Evolutionary conservation across 2,329 filamentous ascomycete genomes (phyloP).

Genomic region (Arthrinium phaeospermum): DNA sequence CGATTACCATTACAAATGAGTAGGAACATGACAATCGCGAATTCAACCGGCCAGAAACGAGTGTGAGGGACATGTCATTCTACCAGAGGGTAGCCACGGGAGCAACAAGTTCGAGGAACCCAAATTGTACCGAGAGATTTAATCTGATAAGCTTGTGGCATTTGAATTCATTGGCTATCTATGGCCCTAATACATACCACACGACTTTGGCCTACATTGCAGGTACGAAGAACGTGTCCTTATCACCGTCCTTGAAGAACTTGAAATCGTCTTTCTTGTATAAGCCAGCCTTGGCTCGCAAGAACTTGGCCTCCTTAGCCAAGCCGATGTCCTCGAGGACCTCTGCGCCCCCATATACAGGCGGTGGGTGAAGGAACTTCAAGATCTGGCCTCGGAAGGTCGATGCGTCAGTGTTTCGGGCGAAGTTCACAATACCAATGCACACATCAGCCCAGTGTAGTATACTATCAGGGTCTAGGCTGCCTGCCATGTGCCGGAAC

Average conservation of each 20-base stretch:
- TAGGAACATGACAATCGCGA: too few relatives aligned
- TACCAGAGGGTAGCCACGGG: too few relatives aligned
- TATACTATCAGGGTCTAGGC: conserved; percentile 7
- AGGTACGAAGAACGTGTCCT: conserved; percentile 7
- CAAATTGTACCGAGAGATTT: too few relatives aligned
- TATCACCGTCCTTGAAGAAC: background rate
- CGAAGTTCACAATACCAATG: background rate
- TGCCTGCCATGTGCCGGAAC: conserved; percentile 18
- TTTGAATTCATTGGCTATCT: background rate
- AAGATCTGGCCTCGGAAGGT: background rate
- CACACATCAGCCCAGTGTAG: conserved; percentile 5
- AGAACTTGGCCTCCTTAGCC: background rate
- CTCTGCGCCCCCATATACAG: background rate
- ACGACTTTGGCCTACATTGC: background rate
- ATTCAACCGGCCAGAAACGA: too few relatives aligned
- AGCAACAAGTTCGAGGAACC: background rate
- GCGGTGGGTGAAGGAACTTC: background rate
- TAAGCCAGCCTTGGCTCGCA: background rate
- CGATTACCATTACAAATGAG: too few relatives aligned
- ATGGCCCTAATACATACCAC: background rate
- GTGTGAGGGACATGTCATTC: too few relatives aligned
- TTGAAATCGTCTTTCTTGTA: background rate
- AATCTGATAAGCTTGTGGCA: background rate
- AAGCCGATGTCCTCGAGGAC: background rate
- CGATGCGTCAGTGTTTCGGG: background rate